phyloP scores from a whole-genome alignment of 2,329 filamentous ascomycete genomes.

The Onygenales sp. region DNA sequence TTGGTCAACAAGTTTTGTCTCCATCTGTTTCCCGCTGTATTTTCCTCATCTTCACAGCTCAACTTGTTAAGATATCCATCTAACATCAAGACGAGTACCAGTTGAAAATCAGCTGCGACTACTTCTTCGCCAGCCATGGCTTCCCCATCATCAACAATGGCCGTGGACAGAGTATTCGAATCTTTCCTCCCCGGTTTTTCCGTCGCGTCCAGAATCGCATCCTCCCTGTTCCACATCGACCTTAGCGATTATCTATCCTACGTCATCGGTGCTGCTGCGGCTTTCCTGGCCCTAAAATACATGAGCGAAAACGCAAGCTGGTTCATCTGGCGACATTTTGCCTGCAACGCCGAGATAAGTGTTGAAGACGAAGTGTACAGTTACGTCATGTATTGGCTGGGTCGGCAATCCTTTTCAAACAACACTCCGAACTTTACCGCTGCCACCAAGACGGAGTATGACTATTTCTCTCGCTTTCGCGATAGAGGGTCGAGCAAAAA shows the following conservation, averaged over 20 bases:
- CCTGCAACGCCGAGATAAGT: slow-evolving; percentile 57
- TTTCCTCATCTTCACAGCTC: too few relatives aligned
- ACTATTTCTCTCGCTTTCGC: slow-evolving; percentile 21
- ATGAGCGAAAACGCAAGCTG: not conserved
- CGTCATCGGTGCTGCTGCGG: slow-evolving; percentile 34
- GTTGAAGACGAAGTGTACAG: slow-evolving; percentile 65
- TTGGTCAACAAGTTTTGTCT: too few relatives aligned
- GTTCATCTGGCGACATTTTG: slow-evolving; percentile 47
- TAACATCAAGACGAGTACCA: too few relatives aligned
- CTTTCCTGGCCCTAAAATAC: not conserved
- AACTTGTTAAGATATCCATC: too few relatives aligned
- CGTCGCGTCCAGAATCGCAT: slow-evolving; percentile 43
- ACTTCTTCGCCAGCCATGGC: slow-evolving; percentile 11
- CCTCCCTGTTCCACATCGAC: slow-evolving; percentile 52
- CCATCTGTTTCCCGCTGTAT: too few relatives aligned
- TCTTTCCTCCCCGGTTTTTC: slow-evolving; percentile 59
- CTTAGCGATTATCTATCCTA: slow-evolving; percentile 54
- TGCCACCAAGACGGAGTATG: slow-evolving; percentile 48
- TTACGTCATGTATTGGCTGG: slow-evolving; percentile 62
- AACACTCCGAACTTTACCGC: slow-evolving; percentile 54
- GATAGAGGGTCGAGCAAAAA: slow-evolving; percentile 23
- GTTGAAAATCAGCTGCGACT: too few relatives aligned
- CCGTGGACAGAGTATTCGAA: slow-evolving; percentile 41
- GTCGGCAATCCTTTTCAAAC: slow-evolving; percentile 52
- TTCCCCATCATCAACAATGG: not conserved